Evolutionary conservation across 306 rosid genomes (phyloP).

Genomic region (Lotus japonicus): DNA sequence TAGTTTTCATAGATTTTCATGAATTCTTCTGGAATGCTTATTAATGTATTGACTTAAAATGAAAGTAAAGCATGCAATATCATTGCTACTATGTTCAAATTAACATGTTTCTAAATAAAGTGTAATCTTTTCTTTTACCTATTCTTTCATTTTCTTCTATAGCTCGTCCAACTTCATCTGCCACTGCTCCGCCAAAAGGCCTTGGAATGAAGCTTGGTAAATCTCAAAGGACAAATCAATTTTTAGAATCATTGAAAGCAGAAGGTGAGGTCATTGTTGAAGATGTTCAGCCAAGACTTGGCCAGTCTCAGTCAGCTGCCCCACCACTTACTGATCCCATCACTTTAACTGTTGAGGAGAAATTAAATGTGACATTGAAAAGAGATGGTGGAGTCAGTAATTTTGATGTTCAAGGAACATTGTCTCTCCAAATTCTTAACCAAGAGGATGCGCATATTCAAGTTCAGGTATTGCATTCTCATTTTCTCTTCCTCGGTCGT

Average conservation of each 20-base stretch:
- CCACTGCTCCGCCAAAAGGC: conserved; percentile 94
- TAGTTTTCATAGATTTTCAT: conserved; percentile 9
- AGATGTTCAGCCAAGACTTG: conserved; percentile 74
- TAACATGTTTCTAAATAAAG: conserved; percentile 12
- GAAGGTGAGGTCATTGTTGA: conserved; percentile 95
- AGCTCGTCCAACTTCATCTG: conserved; percentile 77
- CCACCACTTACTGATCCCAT: conserved; percentile 82
- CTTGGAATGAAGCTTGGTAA: conserved; percentile 88
- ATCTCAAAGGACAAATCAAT: conserved; percentile 79
- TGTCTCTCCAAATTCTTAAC: conserved; percentile 88
- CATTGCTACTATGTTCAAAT: neutral
- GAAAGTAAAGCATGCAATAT: conserved; percentile 2
- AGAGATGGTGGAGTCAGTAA: conserved; percentile 92
- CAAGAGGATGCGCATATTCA: conserved; percentile 79
- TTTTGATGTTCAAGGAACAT: conserved; percentile 90
- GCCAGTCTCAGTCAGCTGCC: conserved; percentile 62
- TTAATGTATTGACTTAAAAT: conserved; percentile 9
- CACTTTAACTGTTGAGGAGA: conserved; percentile 91
- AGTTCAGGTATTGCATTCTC: conserved; percentile 62
- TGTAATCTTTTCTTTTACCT: conserved; percentile 15
- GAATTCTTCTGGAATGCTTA: conserved; percentile 9
- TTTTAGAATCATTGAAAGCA: conserved; percentile 89
- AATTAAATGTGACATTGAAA: conserved; percentile 76
- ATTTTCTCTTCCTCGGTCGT: neutral
- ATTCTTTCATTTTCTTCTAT: conserved; percentile 9